Conservation (phyloP, 345 rosid genomes). For the Citropsis articulata region DNA sequence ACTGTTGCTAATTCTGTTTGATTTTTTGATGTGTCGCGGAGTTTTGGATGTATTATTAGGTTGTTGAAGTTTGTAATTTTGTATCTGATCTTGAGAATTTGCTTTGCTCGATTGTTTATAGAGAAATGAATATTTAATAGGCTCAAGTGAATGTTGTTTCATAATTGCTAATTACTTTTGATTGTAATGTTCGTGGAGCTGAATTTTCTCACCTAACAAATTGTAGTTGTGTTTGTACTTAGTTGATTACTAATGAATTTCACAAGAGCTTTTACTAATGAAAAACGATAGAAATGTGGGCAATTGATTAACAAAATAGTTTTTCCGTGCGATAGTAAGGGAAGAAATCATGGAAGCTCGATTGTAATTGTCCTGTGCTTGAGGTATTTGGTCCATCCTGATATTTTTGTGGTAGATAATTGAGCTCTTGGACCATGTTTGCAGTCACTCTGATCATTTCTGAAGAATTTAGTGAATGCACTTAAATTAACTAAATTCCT, state of each 20-base stretch:
- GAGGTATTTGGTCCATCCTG: neutral
- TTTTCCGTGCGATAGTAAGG: neutral
- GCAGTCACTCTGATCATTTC: neutral
- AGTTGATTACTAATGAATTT: neutral
- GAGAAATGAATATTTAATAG: neutral
- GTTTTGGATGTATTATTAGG: constrained; percentile 1
- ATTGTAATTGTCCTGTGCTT: neutral
- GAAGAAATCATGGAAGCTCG: neutral
- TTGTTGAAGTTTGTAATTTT: constrained; percentile 10
- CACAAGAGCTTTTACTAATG: neutral
- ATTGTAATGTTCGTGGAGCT: neutral
- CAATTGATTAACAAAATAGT: neutral
- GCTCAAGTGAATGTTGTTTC: neutral
- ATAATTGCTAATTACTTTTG: neutral
- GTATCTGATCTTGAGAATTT: constrained; percentile 7
- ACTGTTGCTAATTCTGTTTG: neutral
- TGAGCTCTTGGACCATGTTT: neutral
- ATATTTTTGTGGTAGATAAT: neutral
- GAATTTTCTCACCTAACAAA: neutral
- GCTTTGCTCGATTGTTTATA: neutral
- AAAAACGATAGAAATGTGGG: neutral
- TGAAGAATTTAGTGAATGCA: constrained; percentile 1
- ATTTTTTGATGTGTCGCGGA: neutral
- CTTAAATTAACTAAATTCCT: constrained; percentile 5
- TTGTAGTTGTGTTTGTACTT: neutral